Evolutionary conservation across 139 green algal species (phyloP).

Genomic region (Picochlorum sp.): DNA sequence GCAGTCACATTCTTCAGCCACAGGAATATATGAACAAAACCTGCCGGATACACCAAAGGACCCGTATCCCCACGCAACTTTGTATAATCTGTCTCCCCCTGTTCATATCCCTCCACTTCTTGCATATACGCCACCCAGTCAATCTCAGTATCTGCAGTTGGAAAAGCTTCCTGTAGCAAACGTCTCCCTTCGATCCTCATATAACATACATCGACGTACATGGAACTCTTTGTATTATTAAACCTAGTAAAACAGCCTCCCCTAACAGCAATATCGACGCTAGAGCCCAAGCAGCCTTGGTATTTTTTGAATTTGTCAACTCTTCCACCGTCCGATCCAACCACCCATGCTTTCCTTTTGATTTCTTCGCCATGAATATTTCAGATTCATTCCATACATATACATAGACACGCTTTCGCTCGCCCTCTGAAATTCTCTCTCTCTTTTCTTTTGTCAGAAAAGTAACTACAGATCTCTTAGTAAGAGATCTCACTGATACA

Average conservation of each 20-base stretch:
- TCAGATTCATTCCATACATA: too few relatives aligned
- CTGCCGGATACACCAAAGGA: slow-evolving; percentile 79
- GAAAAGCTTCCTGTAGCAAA: neutral
- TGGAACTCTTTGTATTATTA: slow-evolving; percentile 4
- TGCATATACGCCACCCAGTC: slow-evolving; percentile 52
- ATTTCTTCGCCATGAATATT: too few relatives aligned
- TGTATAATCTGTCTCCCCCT: slow-evolving; percentile 70
- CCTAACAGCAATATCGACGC: slow-evolving; percentile 4
- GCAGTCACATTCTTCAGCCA: slow-evolving; percentile 47
- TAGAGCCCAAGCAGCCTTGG: neutral
- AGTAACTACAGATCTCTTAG: too few relatives aligned
- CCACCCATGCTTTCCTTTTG: neutral
- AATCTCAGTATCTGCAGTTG: slow-evolving; percentile 48
- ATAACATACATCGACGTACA: slow-evolving; percentile 5
- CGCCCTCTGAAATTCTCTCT: too few relatives aligned
- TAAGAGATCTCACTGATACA: neutral
- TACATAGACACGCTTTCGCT: too few relatives aligned
- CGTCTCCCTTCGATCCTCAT: neutral
- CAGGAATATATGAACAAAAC: slow-evolving; percentile 70
- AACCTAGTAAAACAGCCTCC: slow-evolving; percentile 1
- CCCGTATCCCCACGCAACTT: slow-evolving; percentile 65
- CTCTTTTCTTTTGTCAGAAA: too few relatives aligned
- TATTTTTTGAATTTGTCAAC: slow-evolving; percentile 2
- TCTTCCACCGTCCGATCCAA: neutral
- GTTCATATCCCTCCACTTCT: slow-evolving; percentile 29